Percentiles rank a stretch among this genome's conserved stretches.
phyloP scores from a whole-genome alignment of 495 filamentous ascomycete genomes.

The Podospora australis region DNA sequence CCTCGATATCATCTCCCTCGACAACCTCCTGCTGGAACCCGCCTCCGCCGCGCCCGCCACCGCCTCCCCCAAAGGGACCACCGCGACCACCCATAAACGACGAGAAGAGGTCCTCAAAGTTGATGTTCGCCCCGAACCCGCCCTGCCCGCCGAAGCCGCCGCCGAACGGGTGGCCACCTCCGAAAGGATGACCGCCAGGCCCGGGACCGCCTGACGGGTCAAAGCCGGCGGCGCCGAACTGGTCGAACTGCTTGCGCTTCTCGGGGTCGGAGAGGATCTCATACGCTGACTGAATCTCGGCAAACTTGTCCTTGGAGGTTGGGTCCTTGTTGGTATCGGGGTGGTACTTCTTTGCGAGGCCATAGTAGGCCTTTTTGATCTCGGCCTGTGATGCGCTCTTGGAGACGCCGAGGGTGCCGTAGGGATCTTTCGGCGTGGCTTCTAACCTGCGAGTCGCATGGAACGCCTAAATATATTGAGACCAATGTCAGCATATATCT shows the following conservation, averaged over 20 bases:
- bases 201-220: constrained; percentile 66
- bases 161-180: constrained; percentile 43
- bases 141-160: constrained; percentile 36
- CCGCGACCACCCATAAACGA: constrained; percentile 60
- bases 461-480: constrained; percentile 52
- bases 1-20: constrained; percentile 89
- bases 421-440: constrained; percentile 70
- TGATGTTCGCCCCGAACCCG: constrained; percentile 71
- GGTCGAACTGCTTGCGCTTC: constrained; percentile 86
- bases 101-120: constrained; percentile 91
- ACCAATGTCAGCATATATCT: neutral
- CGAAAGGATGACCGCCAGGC: constrained; percentile 50
- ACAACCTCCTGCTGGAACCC: constrained; percentile 71
- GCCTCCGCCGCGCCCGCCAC: constrained; percentile 42
- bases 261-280: constrained; percentile 85
- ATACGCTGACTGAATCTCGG: constrained; percentile 85
- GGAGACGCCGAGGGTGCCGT: constrained; percentile 75
- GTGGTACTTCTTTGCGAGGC: constrained; percentile 95
- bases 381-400: constrained; percentile 74
- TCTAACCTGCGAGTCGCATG: constrained; percentile 59
- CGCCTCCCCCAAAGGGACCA: constrained; percentile 45
- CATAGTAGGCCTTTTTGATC: constrained; percentile 98
- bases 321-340: constrained; percentile 96
- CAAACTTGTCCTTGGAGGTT: constrained; percentile 85
- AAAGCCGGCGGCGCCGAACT: constrained; percentile 82